phyloP scores from a whole-genome alignment of 768 basidiomycete species.

The Ramaria sp. region DNA sequence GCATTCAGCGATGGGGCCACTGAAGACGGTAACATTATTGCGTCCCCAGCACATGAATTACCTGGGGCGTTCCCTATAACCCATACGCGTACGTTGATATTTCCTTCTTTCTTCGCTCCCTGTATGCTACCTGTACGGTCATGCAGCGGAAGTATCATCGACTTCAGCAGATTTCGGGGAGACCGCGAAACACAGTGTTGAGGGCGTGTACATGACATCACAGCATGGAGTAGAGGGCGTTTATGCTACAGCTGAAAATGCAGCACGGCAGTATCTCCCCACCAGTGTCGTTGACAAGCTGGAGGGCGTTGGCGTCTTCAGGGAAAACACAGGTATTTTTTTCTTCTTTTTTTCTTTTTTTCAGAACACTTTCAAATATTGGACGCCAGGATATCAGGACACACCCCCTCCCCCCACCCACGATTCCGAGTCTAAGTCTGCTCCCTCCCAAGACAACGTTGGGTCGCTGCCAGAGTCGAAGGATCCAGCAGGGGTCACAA shows the following conservation, averaged over 20 bases:
- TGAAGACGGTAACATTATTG: neutral
- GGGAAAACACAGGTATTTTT: neutral
- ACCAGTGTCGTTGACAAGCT: neutral
- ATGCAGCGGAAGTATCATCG: neutral
- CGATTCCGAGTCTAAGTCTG: neutral
- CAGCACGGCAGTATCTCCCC: slow-evolving; percentile 4
- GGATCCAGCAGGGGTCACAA: slow-evolving; percentile 36
- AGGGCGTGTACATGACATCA: neutral
- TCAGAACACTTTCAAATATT: too few relatives aligned
- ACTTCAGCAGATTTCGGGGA: neutral
- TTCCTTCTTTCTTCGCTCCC: neutral
- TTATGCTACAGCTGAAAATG: neutral
- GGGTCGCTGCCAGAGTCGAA: slow-evolving; percentile 36
- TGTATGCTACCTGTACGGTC: too few relatives aligned
- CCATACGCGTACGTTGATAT: neutral
- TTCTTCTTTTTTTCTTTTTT: neutral
- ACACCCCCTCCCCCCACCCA: neutral
- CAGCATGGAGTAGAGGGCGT: neutral
- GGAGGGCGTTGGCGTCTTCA: slow-evolving; percentile 2
- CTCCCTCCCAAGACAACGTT: neutral
- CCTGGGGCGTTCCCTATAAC: neutral
- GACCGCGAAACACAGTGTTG: neutral
- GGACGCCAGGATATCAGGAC: too few relatives aligned
- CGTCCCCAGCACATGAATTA: neutral
- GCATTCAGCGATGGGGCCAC: neutral